Evolutionary conservation across 495 filamentous ascomycete genomes (phyloP).

Genomic region (Rostrohypoxylon terebratum): DNA sequence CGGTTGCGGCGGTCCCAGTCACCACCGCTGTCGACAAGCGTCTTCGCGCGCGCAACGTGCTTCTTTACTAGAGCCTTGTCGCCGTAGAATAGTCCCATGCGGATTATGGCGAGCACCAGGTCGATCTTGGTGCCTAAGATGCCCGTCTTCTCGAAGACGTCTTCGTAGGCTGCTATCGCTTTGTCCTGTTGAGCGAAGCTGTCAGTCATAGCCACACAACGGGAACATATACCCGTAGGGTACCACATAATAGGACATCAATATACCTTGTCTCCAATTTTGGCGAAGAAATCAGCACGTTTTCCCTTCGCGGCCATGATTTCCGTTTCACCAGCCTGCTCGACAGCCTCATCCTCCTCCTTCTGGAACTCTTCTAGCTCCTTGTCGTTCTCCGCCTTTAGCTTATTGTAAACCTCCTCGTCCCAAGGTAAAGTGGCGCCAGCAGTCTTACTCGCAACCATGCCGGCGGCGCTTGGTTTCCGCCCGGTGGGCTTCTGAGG

Average conservation of each 20-base stretch:
- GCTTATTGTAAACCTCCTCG: slow-evolving; percentile 83
- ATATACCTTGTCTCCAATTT: slow-evolving; percentile 93
- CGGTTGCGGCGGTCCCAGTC: slow-evolving; percentile 99
- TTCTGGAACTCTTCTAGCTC: slow-evolving; percentile 93
- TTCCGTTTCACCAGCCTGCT: slow-evolving; percentile 96
- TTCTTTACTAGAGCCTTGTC: slow-evolving; percentile 92
- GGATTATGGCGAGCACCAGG: slow-evolving; percentile 93
- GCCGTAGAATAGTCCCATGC: slow-evolving; percentile 93
- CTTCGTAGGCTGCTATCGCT: slow-evolving; percentile 90
- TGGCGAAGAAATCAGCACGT: slow-evolving; percentile 93
- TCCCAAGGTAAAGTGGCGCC: slow-evolving; percentile 87
- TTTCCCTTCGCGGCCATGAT: slow-evolving; percentile 92
- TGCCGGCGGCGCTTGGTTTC: slow-evolving; percentile 71
- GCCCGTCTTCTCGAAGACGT: slow-evolving; percentile 91
- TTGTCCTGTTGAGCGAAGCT: slow-evolving; percentile 72
- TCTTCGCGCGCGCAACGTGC: slow-evolving; percentile 88
- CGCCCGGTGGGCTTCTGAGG: slow-evolving; percentile 64
- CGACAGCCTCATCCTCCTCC: slow-evolving; percentile 92
- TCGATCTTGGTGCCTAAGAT: slow-evolving; percentile 97
- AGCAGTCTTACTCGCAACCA: slow-evolving; percentile 75
- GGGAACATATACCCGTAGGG: not conserved
- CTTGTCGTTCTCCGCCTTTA: slow-evolving; percentile 88
- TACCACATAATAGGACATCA: not conserved
- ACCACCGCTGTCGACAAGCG: slow-evolving; percentile 90
- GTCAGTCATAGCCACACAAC: slow-evolving; percentile 25